These are phyloP conservation scores for Centrapalus pauciflorus DNA, from an alignment of 129 eudicot genomes.

Conservation along the genomic window DNA sequence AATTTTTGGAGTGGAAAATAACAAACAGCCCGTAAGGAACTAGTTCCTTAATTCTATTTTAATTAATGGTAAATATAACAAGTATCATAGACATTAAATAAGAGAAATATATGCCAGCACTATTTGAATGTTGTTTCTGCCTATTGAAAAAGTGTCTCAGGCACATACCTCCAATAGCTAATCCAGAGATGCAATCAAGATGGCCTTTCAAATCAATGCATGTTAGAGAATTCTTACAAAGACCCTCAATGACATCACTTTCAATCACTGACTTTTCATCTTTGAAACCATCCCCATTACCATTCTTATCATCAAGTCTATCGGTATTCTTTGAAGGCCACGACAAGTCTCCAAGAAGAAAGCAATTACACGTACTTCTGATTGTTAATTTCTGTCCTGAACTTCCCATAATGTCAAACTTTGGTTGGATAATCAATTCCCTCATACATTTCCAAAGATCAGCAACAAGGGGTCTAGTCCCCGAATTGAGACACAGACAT, in stretches of 20 bases:
- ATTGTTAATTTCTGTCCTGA: slow-evolving; percentile 8
- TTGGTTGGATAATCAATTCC: slow-evolving; percentile 31
- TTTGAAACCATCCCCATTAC: slow-evolving; percentile 15
- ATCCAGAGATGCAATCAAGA: slow-evolving; percentile 63
- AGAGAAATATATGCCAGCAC: neutral
- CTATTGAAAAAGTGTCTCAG: neutral
- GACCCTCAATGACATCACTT: slow-evolving; percentile 41
- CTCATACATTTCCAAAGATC: slow-evolving; percentile 68
- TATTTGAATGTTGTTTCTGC: neutral
- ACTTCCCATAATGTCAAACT: slow-evolving; percentile 23
- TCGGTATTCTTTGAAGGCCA: slow-evolving; percentile 17
- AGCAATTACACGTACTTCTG: slow-evolving; percentile 26
- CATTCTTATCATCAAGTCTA: slow-evolving; percentile 22
- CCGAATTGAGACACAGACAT: slow-evolving; percentile 50
- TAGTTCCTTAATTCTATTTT: neutral
- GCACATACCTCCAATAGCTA: slow-evolving; percentile 72
- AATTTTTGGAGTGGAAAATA: no score
- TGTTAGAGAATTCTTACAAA: slow-evolving; percentile 34
- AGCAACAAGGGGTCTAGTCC: slow-evolving; percentile 41
- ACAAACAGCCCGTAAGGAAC: no score
- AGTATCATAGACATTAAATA: neutral
- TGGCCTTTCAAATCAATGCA: slow-evolving; percentile 68
- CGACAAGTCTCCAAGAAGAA: slow-evolving; percentile 56
- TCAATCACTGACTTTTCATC: slow-evolving; percentile 24
- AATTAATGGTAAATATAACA: neutral